phyloP scores from a whole-genome alignment of 2,329 filamentous ascomycete genomes.

The Ophiostoma sp. region DNA sequence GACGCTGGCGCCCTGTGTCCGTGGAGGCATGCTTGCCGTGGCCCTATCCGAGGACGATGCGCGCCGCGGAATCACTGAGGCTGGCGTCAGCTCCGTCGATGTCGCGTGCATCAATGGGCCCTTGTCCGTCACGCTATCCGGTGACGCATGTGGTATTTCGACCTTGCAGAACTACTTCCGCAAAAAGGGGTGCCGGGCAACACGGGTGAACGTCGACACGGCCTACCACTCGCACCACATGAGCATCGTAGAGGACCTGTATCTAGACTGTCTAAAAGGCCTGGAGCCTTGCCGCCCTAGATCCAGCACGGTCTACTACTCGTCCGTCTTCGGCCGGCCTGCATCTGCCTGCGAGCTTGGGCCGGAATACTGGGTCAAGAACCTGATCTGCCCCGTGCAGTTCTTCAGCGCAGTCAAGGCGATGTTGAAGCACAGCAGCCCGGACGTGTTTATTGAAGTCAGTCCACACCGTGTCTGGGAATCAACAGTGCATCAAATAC shows the following conservation, averaged over 20 bases:
- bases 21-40: conserved; percentile 46
- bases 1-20: conserved; percentile 14
- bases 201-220: conserved; percentile 27
- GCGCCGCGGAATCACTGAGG: conserved; percentile 24
- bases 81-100: conserved; percentile 24
- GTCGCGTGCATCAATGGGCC: conserved; percentile 36
- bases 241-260: conserved; percentile 26
- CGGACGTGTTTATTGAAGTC: conserved; percentile 24
- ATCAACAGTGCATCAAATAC: conserved; percentile 23
- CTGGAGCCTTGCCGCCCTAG: not conserved
- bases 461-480: conserved; percentile 26
- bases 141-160: conserved; percentile 23
- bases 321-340: conserved; percentile 28
- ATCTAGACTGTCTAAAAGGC: conserved; percentile 21
- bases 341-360: conserved; percentile 16
- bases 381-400: conserved; percentile 34
- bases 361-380: conserved; percentile 35
- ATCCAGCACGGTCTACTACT: conserved; percentile 21
- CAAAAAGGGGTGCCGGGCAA: conserved; percentile 14
- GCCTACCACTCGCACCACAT: conserved; percentile 34
- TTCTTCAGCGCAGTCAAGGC: conserved; percentile 31
- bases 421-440: conserved; percentile 23
- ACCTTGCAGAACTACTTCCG: conserved; percentile 22
- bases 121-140: conserved; percentile 36
- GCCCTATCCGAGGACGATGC: conserved; percentile 38